Conservation (phyloP, 1,139 yeast genomes). For the Williopsis jadinii region DNA sequence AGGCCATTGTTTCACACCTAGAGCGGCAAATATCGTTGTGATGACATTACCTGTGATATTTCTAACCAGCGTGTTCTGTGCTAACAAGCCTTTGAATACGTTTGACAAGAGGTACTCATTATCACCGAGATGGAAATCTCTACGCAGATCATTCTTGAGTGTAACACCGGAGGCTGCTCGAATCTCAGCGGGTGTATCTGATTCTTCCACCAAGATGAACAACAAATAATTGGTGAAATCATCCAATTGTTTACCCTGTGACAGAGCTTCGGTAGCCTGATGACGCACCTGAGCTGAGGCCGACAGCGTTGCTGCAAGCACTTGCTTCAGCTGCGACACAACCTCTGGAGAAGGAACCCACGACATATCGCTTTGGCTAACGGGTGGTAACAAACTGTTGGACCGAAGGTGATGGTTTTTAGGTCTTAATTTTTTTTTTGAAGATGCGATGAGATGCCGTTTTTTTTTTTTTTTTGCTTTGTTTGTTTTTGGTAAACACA, state of each 20-base stretch:
- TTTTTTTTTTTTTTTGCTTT: too few relatives aligned
- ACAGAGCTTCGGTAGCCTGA: constrained; percentile 60
- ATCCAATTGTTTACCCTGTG: constrained; percentile 59
- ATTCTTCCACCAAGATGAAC: constrained; percentile 53
- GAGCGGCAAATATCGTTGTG: constrained; percentile 69
- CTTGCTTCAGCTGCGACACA: constrained; percentile 52
- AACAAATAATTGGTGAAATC: constrained; percentile 70
- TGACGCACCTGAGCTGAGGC: constrained; percentile 45
- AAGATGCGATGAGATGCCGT: too few relatives aligned
- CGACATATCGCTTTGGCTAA: constrained; percentile 11
- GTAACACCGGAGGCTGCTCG: constrained; percentile 88
- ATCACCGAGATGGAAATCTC: constrained; percentile 26
- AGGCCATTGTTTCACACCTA: constrained; percentile 73
- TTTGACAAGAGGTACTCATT: constrained; percentile 48
- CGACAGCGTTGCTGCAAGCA: constrained; percentile 63
- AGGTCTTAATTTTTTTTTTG: too few relatives aligned
- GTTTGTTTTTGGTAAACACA: too few relatives aligned
- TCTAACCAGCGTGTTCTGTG: constrained; percentile 54
- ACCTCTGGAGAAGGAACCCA: constrained; percentile 65
- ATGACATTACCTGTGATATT: constrained; percentile 89
- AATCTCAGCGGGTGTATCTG: constrained; percentile 39
- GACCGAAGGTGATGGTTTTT: too few relatives aligned
- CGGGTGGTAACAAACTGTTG: too few relatives aligned
- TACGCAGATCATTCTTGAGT: constrained; percentile 65
- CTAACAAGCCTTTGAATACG: constrained; percentile 63